Evolutionary conservation across 2,329 filamentous ascomycete genomes (phyloP), one percentile per base, ranked within the genome.

Genomic region (Arthrobotrys conoides): DNA sequence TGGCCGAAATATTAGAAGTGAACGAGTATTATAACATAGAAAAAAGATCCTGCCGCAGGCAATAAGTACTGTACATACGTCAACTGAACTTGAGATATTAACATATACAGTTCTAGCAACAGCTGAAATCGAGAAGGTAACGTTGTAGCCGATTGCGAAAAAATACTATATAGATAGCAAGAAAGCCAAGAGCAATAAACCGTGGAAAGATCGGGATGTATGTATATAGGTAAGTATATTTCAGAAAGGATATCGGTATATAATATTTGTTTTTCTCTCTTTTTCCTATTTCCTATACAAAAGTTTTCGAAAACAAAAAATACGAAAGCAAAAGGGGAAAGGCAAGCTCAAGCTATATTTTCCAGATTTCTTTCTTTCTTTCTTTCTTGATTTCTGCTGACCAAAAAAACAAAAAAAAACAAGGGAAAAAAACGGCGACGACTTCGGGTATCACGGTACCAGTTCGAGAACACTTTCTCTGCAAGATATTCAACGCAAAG

Each of bases 391-490:
- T 55, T 20, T 46, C 44, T 46, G 44, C 44, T 46, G n/a, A 20
- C 9, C 22, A 22, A 22, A 20, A 22, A 38, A 55, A 18, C 4
- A 33, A 55, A 44, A 44, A 22, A 44, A n/a, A 27, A 27, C 41
- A 69, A 44, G n/a, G n/a, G n/a, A n/a, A 70, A 24, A 24, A 36
- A n/a, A 36, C 24, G 57, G 57, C 57, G 57, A 61, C 57, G 57
- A 61, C 57, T 61, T 77, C 67, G 75, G 75, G 75, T 78, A 78
- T 78, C 75, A 78, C 75, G 61, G 63, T 59, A 76, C 65, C 55
- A 18, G 36, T 24, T 61, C 36, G 22, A 20, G 27, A 61, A 30
- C 57, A 44, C 57, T 61, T 61, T 61, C 57, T 61, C 57, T 61
- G 41, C 27, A 36, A 61, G 30, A 57, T 33, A 71, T 24, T 33